Evolutionary conservation across 208 protist species (phyloP), one percentile per base, ranked within the genome.

Genomic region (Trypanosoma boissoni): DNA sequence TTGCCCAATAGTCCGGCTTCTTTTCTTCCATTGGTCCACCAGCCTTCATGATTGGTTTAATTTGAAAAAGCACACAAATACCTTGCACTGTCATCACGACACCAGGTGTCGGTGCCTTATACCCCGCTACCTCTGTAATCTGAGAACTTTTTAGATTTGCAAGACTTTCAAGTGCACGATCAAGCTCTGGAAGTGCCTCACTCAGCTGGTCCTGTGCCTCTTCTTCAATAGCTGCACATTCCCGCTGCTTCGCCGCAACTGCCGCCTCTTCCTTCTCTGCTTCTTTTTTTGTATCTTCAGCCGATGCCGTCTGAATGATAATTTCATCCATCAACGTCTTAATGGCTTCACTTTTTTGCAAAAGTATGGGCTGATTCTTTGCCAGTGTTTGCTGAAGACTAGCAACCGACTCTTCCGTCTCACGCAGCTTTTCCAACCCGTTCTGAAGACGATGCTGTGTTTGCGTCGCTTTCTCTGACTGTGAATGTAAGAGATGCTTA

Each of bases 21-120:
- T 98, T 94, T 45, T 97, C 84, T 54, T 93, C 88, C 87, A 98
- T 95, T 23, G 97, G 91, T 67, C 83, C 98, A 29, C 91, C 85
- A 10, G 94, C 86, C 45, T 96, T 85, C 83, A 99, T 97, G 41
- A 96, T 80, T 16, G 98, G 84, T 64, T 96, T 95, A 32, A 99
- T 97, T 64, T 98, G 95, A 58, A 97, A 96, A 59, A 99, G 79
- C 64, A 99, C 98, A 74, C 96, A 99, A 56, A 99, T 97, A 8
- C 97, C 97, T 67, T 99, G 93, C 91, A 99, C 96, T 10, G 98
- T 98, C 78, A 98, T 90, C 34, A 97, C 83, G 0, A 99, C 98
- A 67, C 97, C 96, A 1, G 78, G 64, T 6, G 98, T 98, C 1
- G 98, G 98, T 7, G 83, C 85, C 64, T 95, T 91, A 78, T 99